A percentile compares a stretch with the other conserved stretches of the same genome.
Conservation (phyloP, 495 filamentous ascomycete genomes). For the Emericellopsis terricola region DNA sequence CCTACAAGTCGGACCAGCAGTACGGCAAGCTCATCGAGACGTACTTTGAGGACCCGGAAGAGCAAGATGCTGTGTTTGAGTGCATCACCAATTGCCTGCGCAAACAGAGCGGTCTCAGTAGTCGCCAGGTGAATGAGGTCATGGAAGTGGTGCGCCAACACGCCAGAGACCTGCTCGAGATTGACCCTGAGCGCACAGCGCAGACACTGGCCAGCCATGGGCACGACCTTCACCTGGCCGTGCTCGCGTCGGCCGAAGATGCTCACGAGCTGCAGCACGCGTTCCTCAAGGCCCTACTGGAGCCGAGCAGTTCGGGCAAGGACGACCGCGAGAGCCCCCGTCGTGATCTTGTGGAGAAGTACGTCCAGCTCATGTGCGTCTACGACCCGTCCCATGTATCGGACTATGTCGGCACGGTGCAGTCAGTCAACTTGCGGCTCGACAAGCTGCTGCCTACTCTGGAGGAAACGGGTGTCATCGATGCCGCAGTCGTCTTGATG, state of each 20-base stretch:
- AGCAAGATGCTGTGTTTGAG: slow-evolving; percentile 53
- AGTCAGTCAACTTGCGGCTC: slow-evolving; percentile 62
- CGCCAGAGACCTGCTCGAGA: slow-evolving; percentile 45
- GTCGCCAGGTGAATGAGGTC: slow-evolving; percentile 61
- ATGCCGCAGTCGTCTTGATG: slow-evolving; percentile 84
- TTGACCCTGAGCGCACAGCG: slow-evolving; percentile 53
- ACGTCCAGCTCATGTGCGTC: slow-evolving; percentile 77
- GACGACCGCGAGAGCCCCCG: slow-evolving; percentile 19
- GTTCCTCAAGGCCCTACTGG: slow-evolving; percentile 65
- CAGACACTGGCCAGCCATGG: slow-evolving; percentile 46
- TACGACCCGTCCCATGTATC: slow-evolving; percentile 71
- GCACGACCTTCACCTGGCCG: slow-evolving; percentile 49
- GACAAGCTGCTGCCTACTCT: slow-evolving; percentile 71
- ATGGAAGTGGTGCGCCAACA: slow-evolving; percentile 50
- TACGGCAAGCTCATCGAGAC: slow-evolving; percentile 61
- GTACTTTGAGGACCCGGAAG: slow-evolving; percentile 73
- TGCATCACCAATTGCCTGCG: slow-evolving; percentile 69
- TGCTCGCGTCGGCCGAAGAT: slow-evolving; percentile 46
- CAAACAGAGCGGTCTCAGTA: slow-evolving; percentile 46
- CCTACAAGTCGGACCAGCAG: slow-evolving; percentile 64
- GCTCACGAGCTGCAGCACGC: slow-evolving; percentile 49
- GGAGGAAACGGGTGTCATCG: slow-evolving; percentile 76
- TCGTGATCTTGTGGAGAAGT: slow-evolving; percentile 55
- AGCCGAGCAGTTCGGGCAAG: slow-evolving; percentile 34
- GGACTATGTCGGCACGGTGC: slow-evolving; percentile 62